Evolutionary conservation across 2,329 filamentous ascomycete genomes (phyloP).

Genomic region (Ophiocordyceps camponoti-rufipedis): DNA sequence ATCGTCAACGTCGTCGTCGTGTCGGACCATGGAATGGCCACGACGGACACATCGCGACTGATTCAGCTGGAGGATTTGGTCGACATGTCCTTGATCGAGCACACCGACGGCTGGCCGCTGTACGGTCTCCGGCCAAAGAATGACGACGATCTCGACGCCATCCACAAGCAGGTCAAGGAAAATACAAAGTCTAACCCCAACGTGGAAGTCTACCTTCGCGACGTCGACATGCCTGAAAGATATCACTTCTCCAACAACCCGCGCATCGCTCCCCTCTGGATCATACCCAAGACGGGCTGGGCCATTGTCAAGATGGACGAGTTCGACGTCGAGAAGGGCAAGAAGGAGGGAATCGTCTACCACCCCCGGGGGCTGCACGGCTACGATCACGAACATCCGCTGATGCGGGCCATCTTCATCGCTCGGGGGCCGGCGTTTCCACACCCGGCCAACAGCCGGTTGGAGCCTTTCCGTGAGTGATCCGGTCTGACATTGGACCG

Average conservation of each 20-base stretch:
- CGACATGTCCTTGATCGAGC: constrained; percentile 58
- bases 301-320: constrained; percentile 69
- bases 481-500: not conserved
- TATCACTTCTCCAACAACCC: constrained; percentile 83
- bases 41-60: constrained; percentile 61
- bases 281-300: constrained; percentile 84
- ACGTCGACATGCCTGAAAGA: constrained; percentile 74
- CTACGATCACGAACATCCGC: constrained; percentile 83
- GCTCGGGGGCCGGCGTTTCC: constrained; percentile 85
- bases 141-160: constrained; percentile 39
- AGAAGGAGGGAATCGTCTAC: constrained; percentile 48
- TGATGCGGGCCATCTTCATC: constrained; percentile 94
- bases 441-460: constrained; percentile 59
- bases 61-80: constrained; percentile 83
- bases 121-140: constrained; percentile 73
- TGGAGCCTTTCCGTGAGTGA: constrained; percentile 66
- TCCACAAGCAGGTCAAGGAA: constrained; percentile 45
- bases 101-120: constrained; percentile 86
- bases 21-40: constrained; percentile 96
- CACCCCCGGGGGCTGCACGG: constrained; percentile 76
- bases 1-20: constrained; percentile 94
- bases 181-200: constrained; percentile 44
- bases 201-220: constrained; percentile 74
- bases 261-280: constrained; percentile 88
- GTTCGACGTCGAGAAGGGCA: constrained; percentile 51